Conservation (phyloP, 2,329 filamentous ascomycete genomes). For the Neodidymelliopsis sp. region DNA sequence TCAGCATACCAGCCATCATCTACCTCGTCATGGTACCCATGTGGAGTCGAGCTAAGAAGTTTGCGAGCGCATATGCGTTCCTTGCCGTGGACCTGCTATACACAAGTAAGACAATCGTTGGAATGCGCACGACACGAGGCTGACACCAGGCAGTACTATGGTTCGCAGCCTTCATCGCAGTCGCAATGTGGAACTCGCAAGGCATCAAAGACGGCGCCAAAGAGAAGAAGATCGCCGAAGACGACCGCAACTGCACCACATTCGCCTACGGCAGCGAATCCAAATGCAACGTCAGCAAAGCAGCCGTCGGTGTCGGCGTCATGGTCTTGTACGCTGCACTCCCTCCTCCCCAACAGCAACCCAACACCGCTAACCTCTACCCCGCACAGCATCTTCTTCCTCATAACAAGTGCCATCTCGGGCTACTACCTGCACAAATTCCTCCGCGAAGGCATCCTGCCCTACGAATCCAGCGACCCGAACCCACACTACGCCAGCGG, state of each 20-base stretch:
- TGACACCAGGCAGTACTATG: constrained; percentile 55
- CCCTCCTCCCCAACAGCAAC: not conserved
- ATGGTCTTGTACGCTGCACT: constrained; percentile 60
- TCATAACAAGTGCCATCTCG: constrained; percentile 60
- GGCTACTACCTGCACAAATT: constrained; percentile 64
- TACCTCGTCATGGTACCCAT: constrained; percentile 68
- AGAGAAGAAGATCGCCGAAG: constrained; percentile 49
- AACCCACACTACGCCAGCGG: constrained; percentile 53
- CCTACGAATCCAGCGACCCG: constrained; percentile 52
- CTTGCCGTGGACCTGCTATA: constrained; percentile 62
- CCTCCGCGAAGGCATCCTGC: constrained; percentile 64
- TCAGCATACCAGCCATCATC: constrained; percentile 64
- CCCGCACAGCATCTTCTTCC: constrained; percentile 59
- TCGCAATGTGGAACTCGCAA: constrained; percentile 64
- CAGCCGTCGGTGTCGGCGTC: constrained; percentile 63
- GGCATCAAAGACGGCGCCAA: constrained; percentile 61
- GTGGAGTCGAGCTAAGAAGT: constrained; percentile 65
- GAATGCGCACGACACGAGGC: not conserved
- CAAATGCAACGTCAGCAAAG: constrained; percentile 65
- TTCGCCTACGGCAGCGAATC: constrained; percentile 62
- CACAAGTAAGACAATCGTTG: constrained; percentile 22
- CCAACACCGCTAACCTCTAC: not conserved
- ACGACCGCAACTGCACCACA: constrained; percentile 59
- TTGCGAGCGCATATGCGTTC: constrained; percentile 68
- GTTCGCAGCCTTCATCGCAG: constrained; percentile 65